Conservation (phyloP, 176 grass and related monocot species). For the Carex parvula region DNA sequence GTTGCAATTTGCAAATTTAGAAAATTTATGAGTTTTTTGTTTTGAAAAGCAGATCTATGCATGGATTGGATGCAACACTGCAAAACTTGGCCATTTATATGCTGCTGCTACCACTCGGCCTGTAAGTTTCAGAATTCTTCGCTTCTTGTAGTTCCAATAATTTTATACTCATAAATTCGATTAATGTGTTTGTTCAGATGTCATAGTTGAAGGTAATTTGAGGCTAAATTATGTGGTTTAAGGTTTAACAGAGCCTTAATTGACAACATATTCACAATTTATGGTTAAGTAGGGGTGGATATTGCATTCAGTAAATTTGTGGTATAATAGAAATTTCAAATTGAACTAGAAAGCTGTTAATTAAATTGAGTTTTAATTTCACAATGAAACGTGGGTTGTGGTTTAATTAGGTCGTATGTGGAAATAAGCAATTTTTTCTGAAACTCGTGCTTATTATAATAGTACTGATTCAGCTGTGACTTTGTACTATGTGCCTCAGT, state of each 20-base stretch:
- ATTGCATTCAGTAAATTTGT: too few relatives aligned
- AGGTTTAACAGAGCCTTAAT: background rate
- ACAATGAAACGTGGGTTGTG: too few relatives aligned
- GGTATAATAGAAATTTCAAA: too few relatives aligned
- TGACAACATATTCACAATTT: background rate
- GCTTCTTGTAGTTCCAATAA: background rate
- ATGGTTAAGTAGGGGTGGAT: background rate
- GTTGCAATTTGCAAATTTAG: background rate
- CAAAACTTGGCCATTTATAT: conserved; percentile 83
- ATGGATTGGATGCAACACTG: conserved; percentile 85
- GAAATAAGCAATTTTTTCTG: too few relatives aligned
- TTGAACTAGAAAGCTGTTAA: too few relatives aligned
- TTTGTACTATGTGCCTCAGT: background rate
- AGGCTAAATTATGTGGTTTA: background rate
- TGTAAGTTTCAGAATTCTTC: conserved; percentile 28
- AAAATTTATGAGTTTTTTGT: background rate
- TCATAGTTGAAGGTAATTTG: too few relatives aligned
- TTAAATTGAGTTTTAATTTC: background rate
- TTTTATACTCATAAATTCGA: too few relatives aligned
- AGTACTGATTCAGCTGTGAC: background rate
- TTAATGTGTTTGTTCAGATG: too few relatives aligned
- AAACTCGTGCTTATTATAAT: too few relatives aligned
- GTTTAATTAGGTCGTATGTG: too few relatives aligned
- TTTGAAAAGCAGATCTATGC: conserved; percentile 58
- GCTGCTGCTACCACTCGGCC: conserved; percentile 76